These are phyloP conservation scores for Penicillium sp. DNA, from an alignment of 2,329 filamentous ascomycete genomes.

Conservation along the genomic window DNA sequence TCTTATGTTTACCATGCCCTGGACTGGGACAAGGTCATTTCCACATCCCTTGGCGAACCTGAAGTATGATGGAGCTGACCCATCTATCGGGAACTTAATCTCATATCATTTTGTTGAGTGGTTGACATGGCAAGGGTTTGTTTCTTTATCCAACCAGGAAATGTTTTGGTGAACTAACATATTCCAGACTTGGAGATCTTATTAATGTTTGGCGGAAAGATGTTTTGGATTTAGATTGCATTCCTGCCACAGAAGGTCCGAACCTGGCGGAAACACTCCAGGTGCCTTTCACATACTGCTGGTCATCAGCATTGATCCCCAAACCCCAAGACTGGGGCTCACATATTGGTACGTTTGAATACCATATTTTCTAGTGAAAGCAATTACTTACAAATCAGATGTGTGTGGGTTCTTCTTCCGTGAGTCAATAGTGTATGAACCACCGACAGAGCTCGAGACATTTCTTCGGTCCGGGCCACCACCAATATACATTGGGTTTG, in stretches of 20 bases:
- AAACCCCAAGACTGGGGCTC: constrained; percentile 39
- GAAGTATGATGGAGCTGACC: constrained; percentile 33
- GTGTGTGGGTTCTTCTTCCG: constrained; percentile 49
- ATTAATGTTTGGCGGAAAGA: constrained; percentile 42
- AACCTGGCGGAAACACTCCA: constrained; percentile 32
- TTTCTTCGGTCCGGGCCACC: constrained; percentile 50
- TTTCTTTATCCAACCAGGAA: not conserved
- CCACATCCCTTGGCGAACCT: constrained; percentile 51
- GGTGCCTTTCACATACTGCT: constrained; percentile 43
- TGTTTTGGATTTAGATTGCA: constrained; percentile 41
- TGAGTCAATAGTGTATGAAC: constrained; percentile 32
- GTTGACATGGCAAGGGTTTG: constrained; percentile 50
- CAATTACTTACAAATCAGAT: constrained; percentile 2
- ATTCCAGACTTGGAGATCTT: constrained; percentile 38
- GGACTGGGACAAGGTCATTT: constrained; percentile 43
- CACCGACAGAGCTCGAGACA: constrained; percentile 36
- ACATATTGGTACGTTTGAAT: constrained; percentile 33
- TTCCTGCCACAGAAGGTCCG: constrained; percentile 35
- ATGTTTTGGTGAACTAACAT: not conserved
- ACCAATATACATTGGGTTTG: constrained; percentile 58
- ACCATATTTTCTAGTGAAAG: not conserved
- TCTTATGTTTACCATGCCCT: constrained; percentile 54
- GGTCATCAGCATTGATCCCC: constrained; percentile 38
- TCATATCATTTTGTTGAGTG: constrained; percentile 47
- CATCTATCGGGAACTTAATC: constrained; percentile 41